Evolutionary conservation across 2,329 filamentous ascomycete genomes (phyloP).

Genomic region (Rosellinia necatrix): DNA sequence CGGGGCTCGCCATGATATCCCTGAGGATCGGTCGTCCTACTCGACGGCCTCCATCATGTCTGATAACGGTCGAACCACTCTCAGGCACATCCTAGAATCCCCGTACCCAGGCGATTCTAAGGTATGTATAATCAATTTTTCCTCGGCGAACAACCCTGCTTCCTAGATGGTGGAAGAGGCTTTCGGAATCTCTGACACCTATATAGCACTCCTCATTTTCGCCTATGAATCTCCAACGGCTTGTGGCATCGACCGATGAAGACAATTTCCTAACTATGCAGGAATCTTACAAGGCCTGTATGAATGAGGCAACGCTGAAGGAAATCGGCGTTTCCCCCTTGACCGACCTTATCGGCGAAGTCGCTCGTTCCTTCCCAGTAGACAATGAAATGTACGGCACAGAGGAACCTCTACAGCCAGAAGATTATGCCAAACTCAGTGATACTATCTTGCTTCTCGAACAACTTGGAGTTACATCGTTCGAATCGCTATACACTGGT

Average conservation of each 20-base stretch:
- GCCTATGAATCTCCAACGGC: conserved; percentile 43
- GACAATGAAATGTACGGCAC: conserved; percentile 32
- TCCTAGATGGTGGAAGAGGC: background rate
- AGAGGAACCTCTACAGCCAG: conserved; percentile 30
- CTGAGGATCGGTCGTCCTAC: conserved; percentile 64
- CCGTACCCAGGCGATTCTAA: conserved; percentile 52
- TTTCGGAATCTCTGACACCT: conserved; percentile 25
- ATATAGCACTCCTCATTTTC: conserved; percentile 55
- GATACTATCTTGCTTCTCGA: conserved; percentile 54
- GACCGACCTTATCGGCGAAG: conserved; percentile 56
- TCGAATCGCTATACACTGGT: conserved; percentile 44
- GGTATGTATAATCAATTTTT: conserved; percentile 30
- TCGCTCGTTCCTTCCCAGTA: conserved; percentile 52
- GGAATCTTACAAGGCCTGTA: conserved; percentile 66
- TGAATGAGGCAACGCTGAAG: conserved; percentile 63
- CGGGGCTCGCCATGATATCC: conserved; percentile 65
- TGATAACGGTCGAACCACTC: conserved; percentile 61
- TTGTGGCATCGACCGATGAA: conserved; percentile 54
- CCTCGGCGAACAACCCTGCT: background rate
- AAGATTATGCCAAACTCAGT: conserved; percentile 44
- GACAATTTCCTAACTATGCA: conserved; percentile 71
- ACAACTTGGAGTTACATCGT: conserved; percentile 49
- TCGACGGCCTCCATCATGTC: conserved; percentile 66
- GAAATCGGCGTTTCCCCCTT: conserved; percentile 61
- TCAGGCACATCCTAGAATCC: conserved; percentile 67